Percentiles rank a stretch among this genome's conserved stretches.
These are phyloP conservation scores for Eragrostis nindensis DNA, from an alignment of 176 grass and related monocot genomes.

Conservation along the genomic window DNA sequence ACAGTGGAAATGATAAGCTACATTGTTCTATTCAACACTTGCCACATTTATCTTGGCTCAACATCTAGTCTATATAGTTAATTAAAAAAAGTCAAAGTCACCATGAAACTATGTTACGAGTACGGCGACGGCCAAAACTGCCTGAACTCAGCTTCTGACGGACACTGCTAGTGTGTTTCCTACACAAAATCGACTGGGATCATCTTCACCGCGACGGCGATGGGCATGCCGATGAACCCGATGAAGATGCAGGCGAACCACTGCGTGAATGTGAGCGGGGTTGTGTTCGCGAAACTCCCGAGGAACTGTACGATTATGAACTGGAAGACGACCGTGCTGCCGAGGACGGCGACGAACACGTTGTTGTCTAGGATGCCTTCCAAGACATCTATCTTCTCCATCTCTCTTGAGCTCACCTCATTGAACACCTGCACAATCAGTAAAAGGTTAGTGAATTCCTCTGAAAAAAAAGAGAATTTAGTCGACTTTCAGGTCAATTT, in stretches of 20 bases:
- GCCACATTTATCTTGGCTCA: too few relatives aligned
- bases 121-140: too few relatives aligned
- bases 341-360: constrained; percentile 75
- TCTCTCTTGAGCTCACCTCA: constrained; percentile 93
- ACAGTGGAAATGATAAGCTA: too few relatives aligned
- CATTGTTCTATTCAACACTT: too few relatives aligned
- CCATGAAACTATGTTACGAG: too few relatives aligned
- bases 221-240: constrained; percentile 94
- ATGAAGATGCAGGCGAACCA: constrained; percentile 71
- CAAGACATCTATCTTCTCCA: constrained; percentile 96
- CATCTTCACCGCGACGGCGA: constrained; percentile 77
- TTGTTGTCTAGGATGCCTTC: constrained; percentile 90
- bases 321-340: constrained; percentile 81
- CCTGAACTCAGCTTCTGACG: not conserved
- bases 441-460: too few relatives aligned
- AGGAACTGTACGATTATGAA: constrained; percentile 91
- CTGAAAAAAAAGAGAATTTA: too few relatives aligned
- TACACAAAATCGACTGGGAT: constrained; percentile 62
- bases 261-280: constrained; percentile 65
- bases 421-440: constrained; percentile 75
- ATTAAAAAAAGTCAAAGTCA: too few relatives aligned
- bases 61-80: too few relatives aligned
- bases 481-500: too few relatives aligned
- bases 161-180: constrained; percentile 26
- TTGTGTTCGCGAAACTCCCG: constrained; percentile 91